Evolutionary conservation across 768 basidiomycete species (phyloP).

Genomic region (Glaciozyma martinii): DNA sequence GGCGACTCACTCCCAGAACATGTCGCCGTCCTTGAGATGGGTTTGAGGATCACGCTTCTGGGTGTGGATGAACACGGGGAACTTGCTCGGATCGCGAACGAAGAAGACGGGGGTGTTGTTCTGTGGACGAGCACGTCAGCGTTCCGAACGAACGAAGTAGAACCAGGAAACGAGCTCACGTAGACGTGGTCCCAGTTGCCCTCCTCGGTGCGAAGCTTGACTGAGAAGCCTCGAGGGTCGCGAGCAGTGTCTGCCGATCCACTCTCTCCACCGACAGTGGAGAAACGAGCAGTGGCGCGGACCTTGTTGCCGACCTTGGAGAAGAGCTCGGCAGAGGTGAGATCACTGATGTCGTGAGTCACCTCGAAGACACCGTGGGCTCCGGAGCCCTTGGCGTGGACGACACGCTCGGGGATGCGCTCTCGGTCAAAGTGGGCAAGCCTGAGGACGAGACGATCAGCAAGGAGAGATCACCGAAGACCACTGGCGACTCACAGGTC

Average conservation of each 20-base stretch:
- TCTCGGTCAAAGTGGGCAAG: constrained; percentile 59
- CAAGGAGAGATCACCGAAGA: constrained; percentile 39
- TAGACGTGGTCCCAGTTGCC: constrained; percentile 44
- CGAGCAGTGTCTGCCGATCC: constrained; percentile 44
- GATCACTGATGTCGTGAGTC: constrained; percentile 38
- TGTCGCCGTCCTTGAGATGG: constrained; percentile 75
- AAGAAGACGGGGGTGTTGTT: constrained; percentile 41
- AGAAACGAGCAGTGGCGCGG: constrained; percentile 37
- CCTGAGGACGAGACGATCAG: constrained; percentile 80
- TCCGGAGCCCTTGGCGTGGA: constrained; percentile 80
- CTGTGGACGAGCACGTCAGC: not conserved
- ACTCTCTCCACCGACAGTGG: constrained; percentile 46
- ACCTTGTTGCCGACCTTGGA: constrained; percentile 39
- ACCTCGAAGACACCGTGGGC: constrained; percentile 42
- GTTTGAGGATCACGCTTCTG: constrained; percentile 68
- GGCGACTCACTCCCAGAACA: not conserved
- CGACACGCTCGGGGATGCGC: constrained; percentile 46
- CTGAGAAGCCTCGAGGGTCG: constrained; percentile 44
- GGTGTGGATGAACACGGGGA: constrained; percentile 47
- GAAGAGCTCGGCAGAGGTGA: constrained; percentile 42
- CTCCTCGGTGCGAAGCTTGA: constrained; percentile 45
- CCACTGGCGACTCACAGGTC: constrained; percentile 1
- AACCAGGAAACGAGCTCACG: constrained; percentile 2
- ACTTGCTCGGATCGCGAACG: constrained; percentile 42
- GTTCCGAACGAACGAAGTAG: not conserved